Percentiles rank a stretch among this genome's conserved stretches.
phyloP scores from a whole-genome alignment of 257 asterid genomes.

The Cordia subcordata region DNA sequence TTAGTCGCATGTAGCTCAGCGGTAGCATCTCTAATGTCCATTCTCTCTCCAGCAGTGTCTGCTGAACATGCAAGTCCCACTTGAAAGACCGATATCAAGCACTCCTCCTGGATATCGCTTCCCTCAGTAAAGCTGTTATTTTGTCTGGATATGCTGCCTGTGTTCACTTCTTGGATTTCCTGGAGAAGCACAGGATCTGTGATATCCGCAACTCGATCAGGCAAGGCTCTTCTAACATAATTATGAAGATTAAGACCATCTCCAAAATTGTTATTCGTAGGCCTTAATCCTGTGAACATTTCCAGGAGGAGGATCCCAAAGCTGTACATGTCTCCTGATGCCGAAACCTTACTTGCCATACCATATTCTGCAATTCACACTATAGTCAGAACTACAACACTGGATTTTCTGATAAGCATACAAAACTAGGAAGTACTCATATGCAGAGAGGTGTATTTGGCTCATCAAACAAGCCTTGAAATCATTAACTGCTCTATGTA shows the following conservation, averaged over 20 bases:
- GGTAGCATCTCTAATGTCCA: no score
- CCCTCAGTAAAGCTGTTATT: no score
- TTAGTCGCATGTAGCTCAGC: no score
- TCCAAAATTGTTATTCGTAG: conserved; percentile 20
- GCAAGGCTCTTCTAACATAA: conserved; percentile 13
- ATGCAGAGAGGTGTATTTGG: no score
- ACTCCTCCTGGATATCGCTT: no score
- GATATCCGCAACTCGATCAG: conserved; percentile 18
- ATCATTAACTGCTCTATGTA: no score
- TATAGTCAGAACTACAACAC: neutral
- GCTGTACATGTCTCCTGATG: conserved; percentile 36
- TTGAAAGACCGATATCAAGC: no score
- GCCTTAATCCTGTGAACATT: conserved; percentile 35
- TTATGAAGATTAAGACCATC: conserved; percentile 20
- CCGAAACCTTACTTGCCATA: conserved; percentile 16
- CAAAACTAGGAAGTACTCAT: neutral
- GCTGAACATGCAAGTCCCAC: no score
- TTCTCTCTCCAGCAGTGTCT: no score
- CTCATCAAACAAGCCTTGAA: no score
- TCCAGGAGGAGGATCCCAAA: conserved; percentile 31
- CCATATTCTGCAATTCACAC: conserved; percentile 29
- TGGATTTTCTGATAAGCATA: neutral
- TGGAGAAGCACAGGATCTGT: conserved; percentile 14
- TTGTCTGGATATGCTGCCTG: no score
- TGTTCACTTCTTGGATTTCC: neutral